phyloP scores from a whole-genome alignment of 768 basidiomycete species.

The Calvatia gigantea region DNA sequence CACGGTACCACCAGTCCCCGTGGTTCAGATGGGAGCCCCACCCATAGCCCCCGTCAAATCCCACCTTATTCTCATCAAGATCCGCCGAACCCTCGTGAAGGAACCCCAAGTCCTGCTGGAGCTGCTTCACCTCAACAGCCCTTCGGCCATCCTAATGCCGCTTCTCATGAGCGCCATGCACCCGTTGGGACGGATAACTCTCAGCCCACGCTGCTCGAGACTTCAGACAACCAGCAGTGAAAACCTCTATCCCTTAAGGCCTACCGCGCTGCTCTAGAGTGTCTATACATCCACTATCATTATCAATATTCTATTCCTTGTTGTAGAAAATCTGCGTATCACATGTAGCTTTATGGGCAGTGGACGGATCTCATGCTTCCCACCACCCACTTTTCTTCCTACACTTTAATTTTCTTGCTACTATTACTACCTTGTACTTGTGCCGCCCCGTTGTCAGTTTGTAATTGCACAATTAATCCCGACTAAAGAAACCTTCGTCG shows the following conservation, averaged over 20 bases:
- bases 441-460: not conserved
- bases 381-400: too few relatives aligned
- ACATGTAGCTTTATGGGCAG: not conserved
- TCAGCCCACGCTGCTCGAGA: conserved; percentile 7
- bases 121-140: not conserved
- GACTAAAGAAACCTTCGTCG: not conserved
- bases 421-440: not conserved
- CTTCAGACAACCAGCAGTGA: not conserved
- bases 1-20: not conserved
- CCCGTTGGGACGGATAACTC: not conserved
- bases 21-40: not conserved
- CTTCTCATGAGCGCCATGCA: not conserved
- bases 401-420: too few relatives aligned
- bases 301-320: not conserved
- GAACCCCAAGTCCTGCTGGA: not conserved
- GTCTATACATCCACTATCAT: too few relatives aligned
- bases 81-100: not conserved
- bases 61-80: not conserved
- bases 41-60: not conserved
- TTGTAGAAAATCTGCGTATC: not conserved
- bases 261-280: too few relatives aligned
- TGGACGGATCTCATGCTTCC: not conserved
- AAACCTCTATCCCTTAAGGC: too few relatives aligned
- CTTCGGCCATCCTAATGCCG: not conserved
- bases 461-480: not conserved